Conservation (phyloP, 2,329 filamentous ascomycete genomes). For the Paramyrothecium sp. region DNA sequence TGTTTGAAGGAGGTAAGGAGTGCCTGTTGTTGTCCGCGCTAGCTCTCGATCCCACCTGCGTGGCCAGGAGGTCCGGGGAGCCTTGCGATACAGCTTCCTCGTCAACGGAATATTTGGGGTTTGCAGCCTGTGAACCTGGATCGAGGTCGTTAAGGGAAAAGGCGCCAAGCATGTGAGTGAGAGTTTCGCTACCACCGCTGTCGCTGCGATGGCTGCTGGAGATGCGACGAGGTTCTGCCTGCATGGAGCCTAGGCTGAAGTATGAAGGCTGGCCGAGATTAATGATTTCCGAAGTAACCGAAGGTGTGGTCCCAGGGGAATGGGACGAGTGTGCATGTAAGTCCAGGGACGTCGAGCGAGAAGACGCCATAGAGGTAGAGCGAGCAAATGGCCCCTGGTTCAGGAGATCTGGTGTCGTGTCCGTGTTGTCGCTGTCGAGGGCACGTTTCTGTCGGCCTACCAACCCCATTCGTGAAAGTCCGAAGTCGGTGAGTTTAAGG, state of each 20-base stretch:
- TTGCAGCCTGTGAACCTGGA: conserved; percentile 37
- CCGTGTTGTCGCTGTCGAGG: conserved; percentile 70
- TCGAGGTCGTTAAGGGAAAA: conserved; percentile 70
- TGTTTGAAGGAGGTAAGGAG: conserved; percentile 51
- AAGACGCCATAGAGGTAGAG: conserved; percentile 82
- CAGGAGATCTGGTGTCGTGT: conserved; percentile 87
- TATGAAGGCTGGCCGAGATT: conserved; percentile 84
- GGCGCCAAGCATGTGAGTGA: conserved; percentile 78
- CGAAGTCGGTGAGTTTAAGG: conserved; percentile 96
- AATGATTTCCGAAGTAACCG: conserved; percentile 73
- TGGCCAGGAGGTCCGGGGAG: conserved; percentile 72
- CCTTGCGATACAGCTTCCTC: conserved; percentile 72
- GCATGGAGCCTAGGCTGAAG: conserved; percentile 68
- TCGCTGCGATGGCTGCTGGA: conserved; percentile 82
- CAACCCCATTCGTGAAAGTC: conserved; percentile 93
- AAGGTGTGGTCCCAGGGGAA: conserved; percentile 81
- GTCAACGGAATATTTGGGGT: conserved; percentile 62
- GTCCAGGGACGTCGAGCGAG: conserved; percentile 90
- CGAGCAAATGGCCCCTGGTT: conserved; percentile 90
- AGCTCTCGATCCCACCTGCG: conserved; percentile 19
- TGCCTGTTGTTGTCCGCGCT: conserved; percentile 32
- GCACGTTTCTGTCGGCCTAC: conserved; percentile 95
- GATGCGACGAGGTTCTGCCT: conserved; percentile 63
- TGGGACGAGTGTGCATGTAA: conserved; percentile 63
- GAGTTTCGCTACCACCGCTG: conserved; percentile 83